A percentile compares a stretch with the other conserved stretches of the same genome.
Conservation (phyloP, 192 early-diverging fungal genomes). For the Pecoramyces ruminantium region DNA sequence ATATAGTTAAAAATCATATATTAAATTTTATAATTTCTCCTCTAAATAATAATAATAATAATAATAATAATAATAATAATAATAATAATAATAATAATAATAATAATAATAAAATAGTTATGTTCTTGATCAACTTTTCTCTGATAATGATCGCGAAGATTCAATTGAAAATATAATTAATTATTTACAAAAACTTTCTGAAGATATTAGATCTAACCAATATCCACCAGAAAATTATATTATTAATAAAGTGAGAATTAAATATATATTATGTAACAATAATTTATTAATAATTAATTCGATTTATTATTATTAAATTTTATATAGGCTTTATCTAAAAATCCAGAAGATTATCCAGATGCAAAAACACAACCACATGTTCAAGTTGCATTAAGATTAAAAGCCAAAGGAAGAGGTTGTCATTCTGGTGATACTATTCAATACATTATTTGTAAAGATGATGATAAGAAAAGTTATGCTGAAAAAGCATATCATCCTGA, state of each 20-base stretch:
- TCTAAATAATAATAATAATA: too few species aligned
- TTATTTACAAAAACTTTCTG: conserved; percentile 46
- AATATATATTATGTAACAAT: too few species aligned
- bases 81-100: too few species aligned
- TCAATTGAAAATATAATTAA: conserved; percentile 62
- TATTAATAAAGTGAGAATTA: conserved; percentile 90
- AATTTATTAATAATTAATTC: too few species aligned
- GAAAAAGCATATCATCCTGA: conserved; percentile 70
- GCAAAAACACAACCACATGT: conserved; percentile 83
- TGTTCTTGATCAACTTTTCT: conserved; percentile 45
- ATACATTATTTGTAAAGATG: conserved; percentile 66
- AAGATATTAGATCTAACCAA: conserved; percentile 46
- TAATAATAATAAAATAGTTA: conserved; percentile 28
- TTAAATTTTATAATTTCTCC: too few species aligned
- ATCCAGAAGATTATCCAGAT: conserved; percentile 79
- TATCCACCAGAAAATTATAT: conserved; percentile 70
- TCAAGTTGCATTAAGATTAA: conserved; percentile 73
- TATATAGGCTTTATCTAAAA: conserved; percentile 79
- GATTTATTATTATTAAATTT: too few species aligned
- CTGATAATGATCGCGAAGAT: conserved; percentile 38
- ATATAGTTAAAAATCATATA: too few species aligned
- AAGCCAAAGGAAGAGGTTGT: conserved; percentile 41
- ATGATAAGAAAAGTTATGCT: conserved; percentile 18
- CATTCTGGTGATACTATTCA: conserved; percentile 81
- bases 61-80: too few species aligned